A percentile compares a stretch with the other conserved stretches of the same genome.
Conservation (phyloP, 306 rosid genomes). For the Lathyrus sativus region DNA sequence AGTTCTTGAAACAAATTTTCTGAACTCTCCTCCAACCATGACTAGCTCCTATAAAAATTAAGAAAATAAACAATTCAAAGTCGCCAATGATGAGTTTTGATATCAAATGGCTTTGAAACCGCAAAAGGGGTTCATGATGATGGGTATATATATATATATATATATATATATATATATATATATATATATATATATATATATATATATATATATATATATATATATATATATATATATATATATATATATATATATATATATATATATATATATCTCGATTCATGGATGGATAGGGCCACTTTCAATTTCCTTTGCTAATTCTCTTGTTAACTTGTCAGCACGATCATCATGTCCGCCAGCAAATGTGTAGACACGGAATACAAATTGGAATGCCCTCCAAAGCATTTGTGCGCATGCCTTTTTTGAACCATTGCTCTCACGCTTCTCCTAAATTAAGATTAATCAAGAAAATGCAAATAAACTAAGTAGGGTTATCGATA, state of each 20-base stretch:
- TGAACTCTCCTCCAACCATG: conserved; percentile 33
- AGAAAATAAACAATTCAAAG: conserved; percentile 27
- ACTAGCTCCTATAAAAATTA: conserved; percentile 45
- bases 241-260: not conserved
- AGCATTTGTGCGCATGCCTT: conserved; percentile 51
- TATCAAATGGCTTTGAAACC: conserved; percentile 31
- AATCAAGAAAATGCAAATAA: not conserved
- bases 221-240: not conserved
- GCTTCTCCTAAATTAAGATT: conserved; percentile 52
- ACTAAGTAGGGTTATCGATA: not conserved
- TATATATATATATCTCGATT: not conserved
- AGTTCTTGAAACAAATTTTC: conserved; percentile 24
- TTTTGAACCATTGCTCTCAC: conserved; percentile 34
- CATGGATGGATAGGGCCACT: conserved; percentile 45
- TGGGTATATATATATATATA: not conserved
- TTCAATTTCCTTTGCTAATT: conserved; percentile 79
- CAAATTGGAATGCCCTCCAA: conserved; percentile 88
- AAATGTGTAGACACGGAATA: conserved; percentile 68
- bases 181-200: not conserved
- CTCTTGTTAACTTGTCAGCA: conserved; percentile 67
- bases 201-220: not conserved
- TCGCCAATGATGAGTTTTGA: conserved; percentile 33
- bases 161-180: not conserved
- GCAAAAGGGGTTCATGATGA: conserved; percentile 14
- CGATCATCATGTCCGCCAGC: conserved; percentile 88